A percentile compares a stretch with the other conserved stretches of the same genome.
Evolutionary conservation across 1,284 basidiomycete genomes (phyloP).

Genomic region (Volvariella volvacea): DNA sequence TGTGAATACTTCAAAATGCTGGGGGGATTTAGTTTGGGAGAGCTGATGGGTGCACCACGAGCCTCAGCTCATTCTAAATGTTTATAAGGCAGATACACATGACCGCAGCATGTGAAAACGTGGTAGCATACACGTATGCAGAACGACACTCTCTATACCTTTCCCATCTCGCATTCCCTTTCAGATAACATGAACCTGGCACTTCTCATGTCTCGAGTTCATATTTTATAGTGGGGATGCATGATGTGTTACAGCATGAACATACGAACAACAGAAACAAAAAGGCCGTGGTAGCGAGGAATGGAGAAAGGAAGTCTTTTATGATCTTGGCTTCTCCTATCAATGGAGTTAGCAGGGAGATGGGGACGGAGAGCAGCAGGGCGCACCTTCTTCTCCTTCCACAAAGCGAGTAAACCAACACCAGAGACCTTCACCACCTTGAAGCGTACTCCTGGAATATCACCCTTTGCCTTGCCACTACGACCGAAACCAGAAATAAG

Average conservation of each 20-base stretch:
- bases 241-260: neutral
- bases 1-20: no score
- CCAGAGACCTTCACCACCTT: conserved; percentile 99
- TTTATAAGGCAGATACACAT: no score
- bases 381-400: conserved; percentile 97
- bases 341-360: conserved; percentile 8
- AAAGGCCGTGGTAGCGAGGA: neutral
- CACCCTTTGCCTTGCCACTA: conserved; percentile 98
- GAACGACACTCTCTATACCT: no score
- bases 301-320: conserved; percentile 22
- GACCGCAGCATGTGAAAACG: no score
- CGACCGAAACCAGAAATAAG: conserved; percentile 99
- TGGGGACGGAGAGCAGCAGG: neutral
- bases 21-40: no score
- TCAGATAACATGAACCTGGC: no score
- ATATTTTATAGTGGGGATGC: neutral
- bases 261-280: neutral
- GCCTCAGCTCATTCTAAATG: no score
- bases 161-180: no score
- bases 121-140: no score
- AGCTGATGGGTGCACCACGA: no score
- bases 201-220: no score
- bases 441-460: conserved; percentile 97
- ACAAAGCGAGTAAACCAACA: conserved; percentile 94
- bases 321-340: conserved; percentile 89